Evolutionary conservation across 345 rosid species (phyloP).

Genomic region (Rubroshorea leprosula): DNA sequence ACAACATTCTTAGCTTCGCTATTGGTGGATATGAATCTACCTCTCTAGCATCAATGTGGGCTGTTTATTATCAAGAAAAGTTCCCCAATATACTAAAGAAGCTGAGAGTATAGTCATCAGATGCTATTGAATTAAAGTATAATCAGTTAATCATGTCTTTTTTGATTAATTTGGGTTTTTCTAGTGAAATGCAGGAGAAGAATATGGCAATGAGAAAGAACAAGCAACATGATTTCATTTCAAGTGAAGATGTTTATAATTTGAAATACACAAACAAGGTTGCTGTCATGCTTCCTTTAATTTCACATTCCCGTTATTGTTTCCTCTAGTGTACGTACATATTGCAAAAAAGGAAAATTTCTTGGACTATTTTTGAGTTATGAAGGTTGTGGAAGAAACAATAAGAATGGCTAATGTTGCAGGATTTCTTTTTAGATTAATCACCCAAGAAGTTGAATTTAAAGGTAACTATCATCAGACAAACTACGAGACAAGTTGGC

Average conservation of each 20-base stretch:
- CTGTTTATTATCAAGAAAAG: conserved; percentile 33
- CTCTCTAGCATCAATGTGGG: conserved; percentile 32
- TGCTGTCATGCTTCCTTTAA: not conserved
- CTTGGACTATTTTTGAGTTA: too few species aligned
- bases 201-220: conserved; percentile 19
- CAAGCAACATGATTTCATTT: conserved; percentile 28
- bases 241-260: conserved; percentile 23
- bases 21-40: conserved; percentile 28
- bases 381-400: too few species aligned
- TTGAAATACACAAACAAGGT: conserved; percentile 35
- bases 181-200: conserved; percentile 24
- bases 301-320: not conserved
- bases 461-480: conserved; percentile 19
- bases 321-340: conserved; percentile 7
- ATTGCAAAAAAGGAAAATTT: conserved; percentile 35
- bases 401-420: conserved; percentile 30
- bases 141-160: not conserved
- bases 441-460: conserved; percentile 24
- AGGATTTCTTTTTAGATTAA: conserved; percentile 12
- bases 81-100: conserved; percentile 21
- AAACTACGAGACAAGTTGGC: too few species aligned
- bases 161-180: too few species aligned
- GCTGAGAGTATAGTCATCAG: conserved; percentile 27
- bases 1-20: conserved; percentile 27
- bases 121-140: too few species aligned